These are phyloP conservation scores for Cichorium intybus DNA, from an alignment of 140 eudicot species.

Conservation along the genomic window DNA sequence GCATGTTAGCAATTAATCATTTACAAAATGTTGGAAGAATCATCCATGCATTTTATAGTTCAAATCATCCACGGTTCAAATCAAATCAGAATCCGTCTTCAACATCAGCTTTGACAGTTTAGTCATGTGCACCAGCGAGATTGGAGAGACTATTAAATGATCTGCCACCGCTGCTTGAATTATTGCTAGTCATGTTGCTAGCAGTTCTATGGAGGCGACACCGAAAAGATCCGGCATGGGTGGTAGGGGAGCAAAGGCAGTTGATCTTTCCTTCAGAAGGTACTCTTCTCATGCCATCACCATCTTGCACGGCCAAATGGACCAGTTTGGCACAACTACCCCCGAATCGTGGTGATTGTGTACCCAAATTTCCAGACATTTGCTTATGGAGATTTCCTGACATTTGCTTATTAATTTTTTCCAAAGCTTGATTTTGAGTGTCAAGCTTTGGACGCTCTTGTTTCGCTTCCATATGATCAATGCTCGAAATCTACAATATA, in stretches of 20 bases:
- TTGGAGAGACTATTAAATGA: conserved; percentile 9
- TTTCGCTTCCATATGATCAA: not conserved
- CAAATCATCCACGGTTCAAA: not conserved
- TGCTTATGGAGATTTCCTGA: not conserved
- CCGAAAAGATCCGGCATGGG: conserved; percentile 48
- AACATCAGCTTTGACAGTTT: not conserved
- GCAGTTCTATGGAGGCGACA: conserved; percentile 34
- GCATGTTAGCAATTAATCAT: not conserved
- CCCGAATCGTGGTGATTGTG: conserved; percentile 7
- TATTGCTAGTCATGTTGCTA: not conserved
- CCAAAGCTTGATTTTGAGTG: not conserved
- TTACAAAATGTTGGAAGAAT: not conserved
- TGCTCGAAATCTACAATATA: not conserved
- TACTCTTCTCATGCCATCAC: conserved; percentile 10
- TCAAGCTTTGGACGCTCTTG: not conserved
- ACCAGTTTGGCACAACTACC: not conserved
- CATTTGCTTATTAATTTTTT: not conserved
- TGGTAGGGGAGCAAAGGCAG: conserved; percentile 49
- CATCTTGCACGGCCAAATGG: conserved; percentile 2
- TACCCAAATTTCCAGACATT: not conserved
- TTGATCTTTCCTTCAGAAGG: conserved; percentile 24
- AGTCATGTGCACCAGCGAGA: conserved; percentile 10
- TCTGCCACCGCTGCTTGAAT: conserved; percentile 1
- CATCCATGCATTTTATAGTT: too few relatives aligned
- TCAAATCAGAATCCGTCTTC: not conserved